Conservation (phyloP, 2,329 filamentous ascomycete genomes). For the Sporothrix mexicana region DNA sequence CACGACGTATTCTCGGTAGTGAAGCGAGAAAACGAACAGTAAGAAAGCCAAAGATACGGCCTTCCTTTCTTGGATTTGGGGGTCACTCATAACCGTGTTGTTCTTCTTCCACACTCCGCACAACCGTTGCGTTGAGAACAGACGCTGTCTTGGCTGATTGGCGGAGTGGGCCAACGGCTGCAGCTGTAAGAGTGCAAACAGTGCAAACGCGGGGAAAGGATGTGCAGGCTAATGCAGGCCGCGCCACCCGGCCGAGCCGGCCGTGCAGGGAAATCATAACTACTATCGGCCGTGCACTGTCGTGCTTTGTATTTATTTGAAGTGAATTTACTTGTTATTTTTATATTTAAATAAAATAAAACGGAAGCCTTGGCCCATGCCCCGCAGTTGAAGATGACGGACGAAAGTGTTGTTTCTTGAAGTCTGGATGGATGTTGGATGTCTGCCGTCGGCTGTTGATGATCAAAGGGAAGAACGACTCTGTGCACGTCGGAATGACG, state of each 20-base stretch:
- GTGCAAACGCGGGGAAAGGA: conserved; percentile 11
- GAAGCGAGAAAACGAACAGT: background rate
- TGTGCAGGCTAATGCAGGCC: conserved; percentile 24
- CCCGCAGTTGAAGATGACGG: no score
- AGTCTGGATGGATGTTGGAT: no score
- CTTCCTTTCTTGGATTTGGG: background rate
- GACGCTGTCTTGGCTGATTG: background rate
- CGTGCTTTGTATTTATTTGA: no score
- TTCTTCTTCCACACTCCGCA: no score
- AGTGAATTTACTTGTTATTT: no score
- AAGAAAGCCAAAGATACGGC: background rate
- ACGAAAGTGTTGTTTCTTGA: no score
- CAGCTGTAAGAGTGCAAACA: background rate
- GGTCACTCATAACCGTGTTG: background rate
- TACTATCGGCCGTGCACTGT: background rate
- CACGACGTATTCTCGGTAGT: background rate
- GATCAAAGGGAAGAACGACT: no score
- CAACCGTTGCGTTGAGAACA: background rate
- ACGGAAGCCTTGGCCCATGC: no score
- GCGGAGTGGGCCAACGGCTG: background rate
- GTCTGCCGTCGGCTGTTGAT: no score
- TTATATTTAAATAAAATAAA: no score
- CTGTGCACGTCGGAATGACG: no score
- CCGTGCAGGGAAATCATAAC: background rate
- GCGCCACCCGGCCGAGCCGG: conserved; percentile 14